Conservation (phyloP, 176 grass and related monocot species). For the Hyparrhenia diplandra region DNA sequence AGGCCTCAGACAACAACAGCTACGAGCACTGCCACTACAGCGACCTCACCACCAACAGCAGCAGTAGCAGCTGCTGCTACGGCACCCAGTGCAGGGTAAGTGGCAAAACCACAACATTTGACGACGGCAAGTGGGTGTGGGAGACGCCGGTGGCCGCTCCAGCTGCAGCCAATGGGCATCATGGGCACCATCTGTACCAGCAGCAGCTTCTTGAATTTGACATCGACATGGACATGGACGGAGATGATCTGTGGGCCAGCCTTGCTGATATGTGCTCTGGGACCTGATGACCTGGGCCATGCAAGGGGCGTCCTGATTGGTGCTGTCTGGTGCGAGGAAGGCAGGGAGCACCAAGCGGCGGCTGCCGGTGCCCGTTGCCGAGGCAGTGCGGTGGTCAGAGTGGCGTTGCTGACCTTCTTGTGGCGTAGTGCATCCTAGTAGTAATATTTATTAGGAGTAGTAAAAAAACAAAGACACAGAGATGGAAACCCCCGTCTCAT, state of each 20-base stretch:
- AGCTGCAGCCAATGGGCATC: constrained; percentile 19
- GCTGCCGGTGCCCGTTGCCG: constrained; percentile 12
- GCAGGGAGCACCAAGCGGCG: constrained; percentile 26
- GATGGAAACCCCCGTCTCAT: not conserved
- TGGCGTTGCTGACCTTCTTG: constrained; percentile 44
- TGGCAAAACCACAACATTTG: not conserved
- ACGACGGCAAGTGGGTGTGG: constrained; percentile 34
- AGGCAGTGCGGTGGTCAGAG: constrained; percentile 18
- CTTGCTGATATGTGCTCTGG: constrained; percentile 56
- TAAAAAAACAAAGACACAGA: not conserved
- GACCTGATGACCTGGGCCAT: constrained; percentile 16
- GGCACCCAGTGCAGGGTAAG: constrained; percentile 11
- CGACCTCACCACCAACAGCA: not conserved
- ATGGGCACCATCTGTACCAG: constrained; percentile 20
- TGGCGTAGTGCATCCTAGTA: not conserved
- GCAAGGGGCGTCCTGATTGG: not conserved
- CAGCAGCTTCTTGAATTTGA: constrained; percentile 35
- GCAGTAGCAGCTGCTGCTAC: constrained; percentile 9
- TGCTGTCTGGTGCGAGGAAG: constrained; percentile 37
- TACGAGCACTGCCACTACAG: constrained; percentile 23
- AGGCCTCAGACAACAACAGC: constrained; percentile 13
- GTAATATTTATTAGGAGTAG: constrained; percentile 2
- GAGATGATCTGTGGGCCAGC: constrained; percentile 62
- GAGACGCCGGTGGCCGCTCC: constrained; percentile 4
- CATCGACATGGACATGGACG: not conserved